Evolutionary conservation across 164 flowering plant genomes (phyloP), one percentile per base, ranked within the genome.

Genomic region (Umbilicus rupestris): DNA sequence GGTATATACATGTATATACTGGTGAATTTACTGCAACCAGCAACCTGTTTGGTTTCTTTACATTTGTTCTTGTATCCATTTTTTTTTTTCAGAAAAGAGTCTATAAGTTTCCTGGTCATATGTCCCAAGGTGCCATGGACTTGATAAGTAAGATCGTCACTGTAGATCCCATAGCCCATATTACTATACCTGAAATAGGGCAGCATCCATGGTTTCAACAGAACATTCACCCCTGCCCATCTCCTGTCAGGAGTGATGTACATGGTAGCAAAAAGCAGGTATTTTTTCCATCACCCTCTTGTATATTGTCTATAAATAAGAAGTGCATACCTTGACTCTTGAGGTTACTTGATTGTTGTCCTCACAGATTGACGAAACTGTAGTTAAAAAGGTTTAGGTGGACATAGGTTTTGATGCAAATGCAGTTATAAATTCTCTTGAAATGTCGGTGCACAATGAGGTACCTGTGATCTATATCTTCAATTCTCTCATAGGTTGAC

Each of bases 371-470:
- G 80, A 81, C 66, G 80, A 75, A 67, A 75, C 73, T 31, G 75
- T 78, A 68, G 78, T 81, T 50, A 72, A 66, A 35, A 77, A 77
- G 66, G 77, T 76, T n/a, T n/a, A n/a, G 65, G 64, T 75, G 50
- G 73, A 71, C n/a, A 67, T 74, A 72, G 81, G 84, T n/a, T 76
- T 78, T 59, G 71, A 76, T 72, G 70, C 70, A 47, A 64, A 67
- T 37, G 20, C 22, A 49, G 75, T 81, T 45, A 41, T 71, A 46
- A 76, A 77, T 19, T 77, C 79, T 57, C 76, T 79, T 66, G 67
- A 64, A 39, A 72, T 70, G 39, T 68, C 71, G 62, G 67, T 71
- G 44, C 78, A 77, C 47, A 84, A 82, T 70, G 86, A 86, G 82
- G 90, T 86, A 17, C 47, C 5, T 14, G 33, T 3, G 17, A 11